Conservation (phyloP, 2,329 filamentous ascomycete species). For the Emericellopsis atlantica region DNA sequence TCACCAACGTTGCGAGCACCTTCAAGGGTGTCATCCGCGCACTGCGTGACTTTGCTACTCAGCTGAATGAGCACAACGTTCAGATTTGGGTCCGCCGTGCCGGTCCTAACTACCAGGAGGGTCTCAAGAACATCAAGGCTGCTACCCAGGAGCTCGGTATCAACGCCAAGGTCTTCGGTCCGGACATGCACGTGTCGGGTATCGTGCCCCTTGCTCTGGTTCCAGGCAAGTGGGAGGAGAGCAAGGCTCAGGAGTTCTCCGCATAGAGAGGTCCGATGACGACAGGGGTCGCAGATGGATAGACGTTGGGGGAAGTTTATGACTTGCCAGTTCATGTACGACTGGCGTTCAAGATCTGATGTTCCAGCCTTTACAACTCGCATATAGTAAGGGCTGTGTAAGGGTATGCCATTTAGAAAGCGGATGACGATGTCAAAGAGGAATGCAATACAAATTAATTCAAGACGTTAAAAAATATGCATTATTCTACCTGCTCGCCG, state of each 20-base stretch:
- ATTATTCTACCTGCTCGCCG: background rate
- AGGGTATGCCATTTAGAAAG: slow-evolving; percentile 4
- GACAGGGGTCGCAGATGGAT: background rate
- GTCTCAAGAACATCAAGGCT: slow-evolving; percentile 98
- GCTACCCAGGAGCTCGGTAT: slow-evolving; percentile 89
- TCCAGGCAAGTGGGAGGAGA: slow-evolving; percentile 50
- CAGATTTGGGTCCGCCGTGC: slow-evolving; percentile 90
- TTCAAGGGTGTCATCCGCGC: slow-evolving; percentile 99
- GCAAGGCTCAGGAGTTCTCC: slow-evolving; percentile 48
- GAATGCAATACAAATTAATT: background rate
- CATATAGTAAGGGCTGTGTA: slow-evolving; percentile 1
- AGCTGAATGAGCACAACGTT: slow-evolving; percentile 89
- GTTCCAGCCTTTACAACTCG: background rate
- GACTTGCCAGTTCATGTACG: slow-evolving; percentile 2
- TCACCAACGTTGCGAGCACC: slow-evolving; percentile 97
- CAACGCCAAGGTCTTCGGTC: slow-evolving; percentile 49
- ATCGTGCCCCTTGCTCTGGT: slow-evolving; percentile 87
- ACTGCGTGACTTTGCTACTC: slow-evolving; percentile 75
- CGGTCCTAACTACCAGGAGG: slow-evolving; percentile 97
- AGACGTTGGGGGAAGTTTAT: background rate
- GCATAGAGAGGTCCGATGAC: slow-evolving; percentile 22
- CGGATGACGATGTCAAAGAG: slow-evolving; percentile 1
- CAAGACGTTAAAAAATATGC: background rate
- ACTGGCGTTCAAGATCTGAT: background rate
- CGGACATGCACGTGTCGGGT: slow-evolving; percentile 92